Conservation (phyloP, 805 yeast species). For the Candida adriatica region DNA sequence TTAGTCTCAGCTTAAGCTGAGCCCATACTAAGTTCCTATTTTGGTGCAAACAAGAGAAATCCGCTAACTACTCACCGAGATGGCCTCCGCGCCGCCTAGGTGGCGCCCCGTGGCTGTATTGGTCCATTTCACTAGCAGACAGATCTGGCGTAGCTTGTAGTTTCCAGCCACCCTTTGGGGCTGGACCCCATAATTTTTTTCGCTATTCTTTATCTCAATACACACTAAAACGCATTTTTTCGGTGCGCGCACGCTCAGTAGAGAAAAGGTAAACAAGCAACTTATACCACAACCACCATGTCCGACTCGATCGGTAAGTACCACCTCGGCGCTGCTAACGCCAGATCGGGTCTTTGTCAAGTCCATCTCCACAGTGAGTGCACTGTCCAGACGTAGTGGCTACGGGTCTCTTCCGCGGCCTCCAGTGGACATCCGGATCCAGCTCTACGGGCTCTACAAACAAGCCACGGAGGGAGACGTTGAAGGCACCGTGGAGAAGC, state of each 20-base stretch:
- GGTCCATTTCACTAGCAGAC: constrained; percentile 68
- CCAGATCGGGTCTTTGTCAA: constrained; percentile 72
- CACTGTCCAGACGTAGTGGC: constrained; percentile 59
- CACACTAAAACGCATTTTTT: neutral
- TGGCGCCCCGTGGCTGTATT: constrained; percentile 35
- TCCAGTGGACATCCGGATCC: constrained; percentile 60
- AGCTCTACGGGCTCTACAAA: constrained; percentile 74
- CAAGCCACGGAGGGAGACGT: constrained; percentile 87
- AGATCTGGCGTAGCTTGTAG: too few relatives aligned
- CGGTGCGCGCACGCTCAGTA: neutral
- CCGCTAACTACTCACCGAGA: constrained; percentile 70
- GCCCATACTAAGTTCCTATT: constrained; percentile 75
- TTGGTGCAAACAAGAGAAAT: constrained; percentile 78
- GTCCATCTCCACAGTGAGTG: constrained; percentile 73
- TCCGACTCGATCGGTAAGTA: constrained; percentile 42
- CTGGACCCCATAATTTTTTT: neutral
- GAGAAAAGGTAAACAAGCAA: neutral
- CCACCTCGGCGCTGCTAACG: neutral
- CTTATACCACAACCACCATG: constrained; percentile 24
- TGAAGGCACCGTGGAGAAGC: constrained; percentile 58
- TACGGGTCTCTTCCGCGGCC: constrained; percentile 67
- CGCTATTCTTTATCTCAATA: too few relatives aligned
- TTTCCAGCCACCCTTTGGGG: constrained; percentile 1
- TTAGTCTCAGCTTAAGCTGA: constrained; percentile 30
- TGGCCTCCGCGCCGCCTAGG: constrained; percentile 21